Conservation (phyloP, 2,329 filamentous ascomycete species). For the Curvularia eragrostidis region DNA sequence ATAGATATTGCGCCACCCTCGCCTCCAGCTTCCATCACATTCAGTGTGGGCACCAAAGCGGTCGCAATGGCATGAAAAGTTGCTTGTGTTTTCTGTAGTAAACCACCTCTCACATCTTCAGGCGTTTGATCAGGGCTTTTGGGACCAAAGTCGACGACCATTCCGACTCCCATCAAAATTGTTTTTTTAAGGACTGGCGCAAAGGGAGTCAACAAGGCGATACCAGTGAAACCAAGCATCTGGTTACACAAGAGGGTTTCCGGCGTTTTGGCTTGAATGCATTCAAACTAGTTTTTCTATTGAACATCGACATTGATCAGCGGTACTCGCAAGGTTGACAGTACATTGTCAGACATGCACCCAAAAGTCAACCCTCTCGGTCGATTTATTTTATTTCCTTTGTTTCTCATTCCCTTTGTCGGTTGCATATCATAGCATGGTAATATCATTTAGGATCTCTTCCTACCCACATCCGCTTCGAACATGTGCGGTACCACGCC, state of each 20-base stretch:
- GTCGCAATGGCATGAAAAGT: slow-evolving; percentile 13
- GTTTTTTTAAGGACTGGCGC: background rate
- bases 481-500: background rate
- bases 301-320: background rate
- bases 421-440: background rate
- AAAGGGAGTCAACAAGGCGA: background rate
- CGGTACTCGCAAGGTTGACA: background rate
- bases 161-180: background rate
- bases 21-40: slow-evolving; percentile 31
- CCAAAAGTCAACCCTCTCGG: background rate
- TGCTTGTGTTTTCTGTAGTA: background rate
- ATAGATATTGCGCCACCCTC: slow-evolving; percentile 29
- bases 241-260: background rate
- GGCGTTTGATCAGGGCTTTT: slow-evolving; percentile 5
- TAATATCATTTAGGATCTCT: background rate
- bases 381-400: background rate
- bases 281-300: background rate
- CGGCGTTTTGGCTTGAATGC: background rate
- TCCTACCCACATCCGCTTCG: background rate
- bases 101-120: slow-evolving; percentile 1
- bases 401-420: background rate
- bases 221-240: background rate
- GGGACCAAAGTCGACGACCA: slow-evolving; percentile 6
- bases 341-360: too few relatives aligned
- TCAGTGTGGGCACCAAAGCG: slow-evolving; percentile 18